A percentile compares a stretch with the other conserved stretches of the same genome.
Conservation (phyloP, 805 yeast genomes). For the Kuraishia capsulata region DNA sequence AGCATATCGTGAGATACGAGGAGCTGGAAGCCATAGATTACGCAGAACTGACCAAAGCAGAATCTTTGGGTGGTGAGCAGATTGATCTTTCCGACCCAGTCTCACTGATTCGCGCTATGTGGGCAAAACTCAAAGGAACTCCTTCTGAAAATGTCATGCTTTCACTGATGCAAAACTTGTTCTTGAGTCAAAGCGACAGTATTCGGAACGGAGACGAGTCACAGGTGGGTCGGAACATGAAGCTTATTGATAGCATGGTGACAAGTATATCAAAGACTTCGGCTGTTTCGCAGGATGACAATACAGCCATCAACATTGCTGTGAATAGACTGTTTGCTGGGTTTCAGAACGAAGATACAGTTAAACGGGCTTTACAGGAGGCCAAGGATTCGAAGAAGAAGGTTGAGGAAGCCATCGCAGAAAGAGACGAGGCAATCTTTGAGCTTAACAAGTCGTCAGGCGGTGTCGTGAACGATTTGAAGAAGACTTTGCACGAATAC, state of each 20-base stretch:
- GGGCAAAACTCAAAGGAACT: constrained; percentile 48
- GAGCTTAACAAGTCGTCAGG: constrained; percentile 56
- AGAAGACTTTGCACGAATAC: constrained; percentile 55
- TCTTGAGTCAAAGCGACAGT: constrained; percentile 39
- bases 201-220: constrained; percentile 33
- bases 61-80: constrained; percentile 29
- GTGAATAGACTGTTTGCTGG: constrained; percentile 64
- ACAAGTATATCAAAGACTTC: constrained; percentile 39
- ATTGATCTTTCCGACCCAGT: constrained; percentile 64
- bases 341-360: constrained; percentile 79
- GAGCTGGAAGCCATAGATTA: constrained; percentile 34
- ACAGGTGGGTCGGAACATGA: constrained; percentile 37
- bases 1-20: constrained; percentile 30
- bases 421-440: constrained; percentile 20
- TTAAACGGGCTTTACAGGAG: constrained; percentile 54
- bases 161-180: constrained; percentile 59
- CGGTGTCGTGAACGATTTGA: constrained; percentile 53
- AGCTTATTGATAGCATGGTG: constrained; percentile 45
- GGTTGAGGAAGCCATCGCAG: constrained; percentile 33
- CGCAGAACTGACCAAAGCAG: constrained; percentile 25
- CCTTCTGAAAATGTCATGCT: constrained; percentile 50
- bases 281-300: constrained; percentile 41
- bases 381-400: constrained; percentile 28
- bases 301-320: constrained; percentile 66
- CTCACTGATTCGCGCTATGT: constrained; percentile 51